phyloP scores from a whole-genome alignment of 2,329 filamentous ascomycete species.

The Paecilomyces fulvus region DNA sequence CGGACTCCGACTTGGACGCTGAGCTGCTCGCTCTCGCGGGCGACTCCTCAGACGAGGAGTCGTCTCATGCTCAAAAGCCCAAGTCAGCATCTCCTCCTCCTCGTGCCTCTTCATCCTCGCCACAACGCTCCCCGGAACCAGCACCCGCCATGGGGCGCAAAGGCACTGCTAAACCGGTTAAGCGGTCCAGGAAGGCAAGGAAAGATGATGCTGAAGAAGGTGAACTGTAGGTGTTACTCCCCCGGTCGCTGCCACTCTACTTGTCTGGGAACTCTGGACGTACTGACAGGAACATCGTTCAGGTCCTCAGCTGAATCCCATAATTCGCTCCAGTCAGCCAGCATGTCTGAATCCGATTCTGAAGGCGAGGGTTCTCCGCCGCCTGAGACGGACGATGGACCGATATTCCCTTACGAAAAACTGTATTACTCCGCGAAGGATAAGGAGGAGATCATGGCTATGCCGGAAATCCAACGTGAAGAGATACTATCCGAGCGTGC shows the following conservation, averaged over 20 bases:
- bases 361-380: slow-evolving; percentile 53
- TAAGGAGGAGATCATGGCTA: slow-evolving; percentile 68
- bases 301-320: slow-evolving; percentile 64
- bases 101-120: slow-evolving; percentile 46
- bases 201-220: slow-evolving; percentile 67
- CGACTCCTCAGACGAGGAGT: slow-evolving; percentile 48
- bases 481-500: slow-evolving; percentile 81
- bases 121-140: slow-evolving; percentile 33
- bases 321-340: slow-evolving; percentile 68
- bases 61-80: slow-evolving; percentile 47
- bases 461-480: slow-evolving; percentile 88
- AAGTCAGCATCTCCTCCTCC: slow-evolving; percentile 45
- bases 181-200: slow-evolving; percentile 39
- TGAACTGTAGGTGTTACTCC: slow-evolving; percentile 61
- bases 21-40: slow-evolving; percentile 90
- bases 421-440: slow-evolving; percentile 68
- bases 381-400: slow-evolving; percentile 38
- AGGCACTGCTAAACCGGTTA: slow-evolving; percentile 32
- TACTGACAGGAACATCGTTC: slow-evolving; percentile 10
- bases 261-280: neutral
- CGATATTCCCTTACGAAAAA: slow-evolving; percentile 74
- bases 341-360: slow-evolving; percentile 87
- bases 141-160: slow-evolving; percentile 40
- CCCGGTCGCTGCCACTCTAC: neutral
- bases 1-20: slow-evolving; percentile 67